Evolutionary conservation across 2,329 filamentous ascomycete genomes (phyloP), one percentile per base, ranked within the genome.

Genomic region (Tolypocladium amazonense): DNA sequence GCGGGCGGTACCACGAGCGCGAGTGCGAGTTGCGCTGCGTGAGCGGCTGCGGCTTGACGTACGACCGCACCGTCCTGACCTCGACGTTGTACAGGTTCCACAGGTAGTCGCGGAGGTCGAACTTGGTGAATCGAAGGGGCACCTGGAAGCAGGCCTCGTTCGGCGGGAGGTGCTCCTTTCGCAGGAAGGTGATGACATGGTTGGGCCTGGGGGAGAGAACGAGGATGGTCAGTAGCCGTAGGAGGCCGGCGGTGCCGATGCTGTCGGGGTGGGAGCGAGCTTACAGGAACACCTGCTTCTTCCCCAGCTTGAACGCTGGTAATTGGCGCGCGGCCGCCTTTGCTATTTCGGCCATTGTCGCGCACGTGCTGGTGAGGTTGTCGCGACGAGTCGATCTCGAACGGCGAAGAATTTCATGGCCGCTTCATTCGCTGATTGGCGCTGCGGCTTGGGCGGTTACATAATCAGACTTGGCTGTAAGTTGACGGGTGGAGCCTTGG

Each of bases 81-180:
- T 87, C 82, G 62, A 97, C 87, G 62, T 83, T 81, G 80, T 99
- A 99, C 52, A 84, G 83, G 73, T 96, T 87, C 78, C 85, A 89
- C 63, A 99, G 87, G 79, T 97, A 99, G 78, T 97, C 92, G 74
- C 92, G 90, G 50, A 99, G 78, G 73, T 99, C 94, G 75, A 97
- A 88, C 78, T 99, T 99, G 81, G 91, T 96, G 81, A 97, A 92
- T 68, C 84, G 86, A 67, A 97, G 82, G 14, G 94, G 94, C 38
- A 97, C 93, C 69, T 88, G 82, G 84, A 99, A 99, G 68, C 87
- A 88, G 64, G 93, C 94, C 72, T 90, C 91, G 72, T 86, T 88
- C 25, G 92, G 86, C 9, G 90, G 87, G 58, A 89, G 83, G 65
- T 83, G 80, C 37, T 85, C 84, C 61, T 86, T 88, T 66, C 80